Percentiles rank a stretch among this genome's conserved stretches.
Evolutionary conservation across 2,329 filamentous ascomycete species (phyloP).

Genomic region (Hymenoscyphus salicellus): DNA sequence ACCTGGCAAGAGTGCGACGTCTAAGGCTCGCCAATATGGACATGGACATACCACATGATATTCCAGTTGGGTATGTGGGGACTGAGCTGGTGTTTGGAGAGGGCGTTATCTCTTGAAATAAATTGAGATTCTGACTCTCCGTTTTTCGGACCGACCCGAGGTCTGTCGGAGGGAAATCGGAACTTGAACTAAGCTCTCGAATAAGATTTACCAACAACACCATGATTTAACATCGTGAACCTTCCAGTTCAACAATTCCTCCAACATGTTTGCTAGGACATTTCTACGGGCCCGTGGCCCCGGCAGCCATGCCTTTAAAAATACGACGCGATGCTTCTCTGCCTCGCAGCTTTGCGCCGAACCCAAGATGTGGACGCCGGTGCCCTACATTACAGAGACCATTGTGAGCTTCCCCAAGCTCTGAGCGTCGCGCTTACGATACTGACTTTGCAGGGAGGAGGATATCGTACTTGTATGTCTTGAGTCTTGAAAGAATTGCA

Average conservation of each 20-base stretch:
- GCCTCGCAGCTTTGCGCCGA: conserved; percentile 24
- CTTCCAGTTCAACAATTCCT: neutral
- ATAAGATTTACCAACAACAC: conserved; percentile 13
- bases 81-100: neutral
- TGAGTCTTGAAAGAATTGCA: conserved; percentile 35
- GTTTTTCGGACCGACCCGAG: neutral
- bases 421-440: conserved; percentile 9
- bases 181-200: neutral
- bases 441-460: conserved; percentile 57
- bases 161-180: too few relatives aligned
- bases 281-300: conserved; percentile 29
- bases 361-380: conserved; percentile 42
- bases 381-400: conserved; percentile 53
- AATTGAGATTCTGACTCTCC: neutral
- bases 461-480: conserved; percentile 72
- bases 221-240: conserved; percentile 13
- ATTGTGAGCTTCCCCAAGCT: conserved; percentile 46
- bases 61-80: neutral
- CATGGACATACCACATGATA: conserved; percentile 32
- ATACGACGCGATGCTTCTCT: conserved; percentile 27
- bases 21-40: conserved; percentile 19
- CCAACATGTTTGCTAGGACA: conserved; percentile 29
- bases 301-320: conserved; percentile 20
- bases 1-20: conserved; percentile 24
- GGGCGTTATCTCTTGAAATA: neutral